Evolutionary conservation across 768 basidiomycete genomes (phyloP), one percentile per base, ranked within the genome.

Genomic region (Rhodotorula diobovata): DNA sequence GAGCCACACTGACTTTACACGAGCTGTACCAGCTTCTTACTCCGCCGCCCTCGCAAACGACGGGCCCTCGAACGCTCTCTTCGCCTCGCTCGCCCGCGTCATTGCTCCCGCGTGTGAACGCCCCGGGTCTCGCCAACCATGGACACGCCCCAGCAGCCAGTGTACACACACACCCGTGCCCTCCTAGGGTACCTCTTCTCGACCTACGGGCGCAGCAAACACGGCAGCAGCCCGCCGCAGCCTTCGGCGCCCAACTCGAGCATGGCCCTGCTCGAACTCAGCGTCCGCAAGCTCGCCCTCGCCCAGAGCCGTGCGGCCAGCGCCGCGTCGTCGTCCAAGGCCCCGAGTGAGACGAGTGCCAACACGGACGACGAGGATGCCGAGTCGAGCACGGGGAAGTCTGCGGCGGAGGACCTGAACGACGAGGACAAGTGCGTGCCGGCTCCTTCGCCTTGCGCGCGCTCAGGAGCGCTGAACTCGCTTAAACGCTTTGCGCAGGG

Each of bases 361-460:
- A 63, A 66, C 41, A 70, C 65, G 14, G 72, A 73, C 37, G 68
- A 70, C 28, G 72, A 73, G 53, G 68, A 67, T 34, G 68, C 37
- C 35, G 61, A 58, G 39, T 28, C 41, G n/a, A 59, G 9, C 15
- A 28, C 48, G 43, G 34, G 28, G 10, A 63, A 35, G n/a, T 37
- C 54, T 15, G 67, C n/a, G 1, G 35, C 48, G 8, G 72, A 74
- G 9, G 68, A 67, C 7, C 11, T 65, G 4, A 53, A 32, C 25
- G 72, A 73, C 18, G 72, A 70, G 15, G 63, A 74, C 14, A 67
- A 65, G 69, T 70, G 39, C 37, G 65, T 56, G 8, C 41, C 6
- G 14, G 12, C 41, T 43, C 41, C 18, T 14, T 39, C 25, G 8
- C 30, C 28, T 45, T 23, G 39, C 25, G 0, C 23, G 21, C 8